Evolutionary conservation across 345 rosid genomes (phyloP).

Genomic region (Ceriops tagal): DNA sequence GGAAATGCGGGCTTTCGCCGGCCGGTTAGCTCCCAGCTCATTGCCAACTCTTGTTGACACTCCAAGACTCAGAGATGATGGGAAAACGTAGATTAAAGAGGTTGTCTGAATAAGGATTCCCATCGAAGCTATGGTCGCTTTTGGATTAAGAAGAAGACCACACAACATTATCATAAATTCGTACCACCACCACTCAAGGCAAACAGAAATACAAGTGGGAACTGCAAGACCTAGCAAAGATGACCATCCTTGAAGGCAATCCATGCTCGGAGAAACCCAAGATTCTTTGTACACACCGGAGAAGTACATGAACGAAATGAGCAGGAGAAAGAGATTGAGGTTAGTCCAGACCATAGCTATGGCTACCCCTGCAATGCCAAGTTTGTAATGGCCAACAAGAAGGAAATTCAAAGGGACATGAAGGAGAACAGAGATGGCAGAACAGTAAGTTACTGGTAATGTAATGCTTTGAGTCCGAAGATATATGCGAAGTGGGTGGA

Average conservation of each 20-base stretch:
- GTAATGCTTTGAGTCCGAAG: slow-evolving; percentile 85
- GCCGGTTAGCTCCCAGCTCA: slow-evolving; percentile 86
- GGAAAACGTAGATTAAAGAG: slow-evolving; percentile 81
- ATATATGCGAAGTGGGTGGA: slow-evolving; percentile 87
- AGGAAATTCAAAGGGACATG: slow-evolving; percentile 80
- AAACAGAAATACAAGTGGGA: slow-evolving; percentile 87
- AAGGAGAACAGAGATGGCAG: slow-evolving; percentile 76
- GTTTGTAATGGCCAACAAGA: slow-evolving; percentile 65
- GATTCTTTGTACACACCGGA: slow-evolving; percentile 68
- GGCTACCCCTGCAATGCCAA: slow-evolving; percentile 87
- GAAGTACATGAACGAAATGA: slow-evolving; percentile 62
- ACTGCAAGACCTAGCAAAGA: slow-evolving; percentile 76
- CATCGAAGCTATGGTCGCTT: slow-evolving; percentile 91
- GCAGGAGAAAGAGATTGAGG: slow-evolving; percentile 66
- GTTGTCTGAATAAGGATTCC: slow-evolving; percentile 95
- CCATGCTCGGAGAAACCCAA: slow-evolving; percentile 74
- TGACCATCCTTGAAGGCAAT: slow-evolving; percentile 83
- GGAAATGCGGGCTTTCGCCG: slow-evolving; percentile 68
- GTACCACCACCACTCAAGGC: slow-evolving; percentile 99
- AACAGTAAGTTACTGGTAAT: slow-evolving; percentile 78
- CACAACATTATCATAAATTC: slow-evolving; percentile 91
- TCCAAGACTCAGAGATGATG: slow-evolving; percentile 83
- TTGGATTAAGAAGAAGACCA: slow-evolving; percentile 76
- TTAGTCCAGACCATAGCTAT: slow-evolving; percentile 87
- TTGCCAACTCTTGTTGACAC: slow-evolving; percentile 90